phyloP scores from a whole-genome alignment of 2,329 filamentous ascomycete genomes.

The Verticillium longisporum region DNA sequence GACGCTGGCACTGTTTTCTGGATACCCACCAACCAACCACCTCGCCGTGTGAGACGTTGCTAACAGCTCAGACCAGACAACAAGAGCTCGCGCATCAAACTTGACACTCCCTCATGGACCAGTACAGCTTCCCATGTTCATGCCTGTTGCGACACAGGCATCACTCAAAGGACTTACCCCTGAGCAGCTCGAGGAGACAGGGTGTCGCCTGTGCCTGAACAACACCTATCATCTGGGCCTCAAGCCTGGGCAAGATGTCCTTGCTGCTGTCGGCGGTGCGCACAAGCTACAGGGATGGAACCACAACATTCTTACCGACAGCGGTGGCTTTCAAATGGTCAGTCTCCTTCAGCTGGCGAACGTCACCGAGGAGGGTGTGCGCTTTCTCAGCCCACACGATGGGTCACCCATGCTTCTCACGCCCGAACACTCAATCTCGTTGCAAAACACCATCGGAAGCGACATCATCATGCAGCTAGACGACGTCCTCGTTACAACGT shows the following conservation, averaged over 20 bases:
- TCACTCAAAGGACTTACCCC: constrained; percentile 93
- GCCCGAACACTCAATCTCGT: constrained; percentile 89
- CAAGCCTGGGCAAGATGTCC: constrained; percentile 85
- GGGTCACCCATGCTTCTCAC: constrained; percentile 94
- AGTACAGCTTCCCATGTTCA: constrained; percentile 88
- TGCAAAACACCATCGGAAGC: constrained; percentile 95
- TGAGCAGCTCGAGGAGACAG: constrained; percentile 81
- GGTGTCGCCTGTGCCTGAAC: constrained; percentile 88
- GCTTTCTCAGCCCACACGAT: constrained; percentile 94
- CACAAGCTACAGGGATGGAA: constrained; percentile 95
- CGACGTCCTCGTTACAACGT: constrained; percentile 95
- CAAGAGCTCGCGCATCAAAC: constrained; percentile 83
- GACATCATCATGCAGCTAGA: constrained; percentile 99
- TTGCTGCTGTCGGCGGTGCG: constrained; percentile 83
- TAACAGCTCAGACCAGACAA: constrained; percentile 55
- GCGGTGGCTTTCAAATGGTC: constrained; percentile 94
- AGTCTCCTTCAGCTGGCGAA: constrained; percentile 88
- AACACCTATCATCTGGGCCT: constrained; percentile 97
- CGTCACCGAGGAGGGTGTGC: constrained; percentile 91
- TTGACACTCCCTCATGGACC: constrained; percentile 86
- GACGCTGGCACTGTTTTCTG: neutral
- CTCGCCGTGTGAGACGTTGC: neutral
- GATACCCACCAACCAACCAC: neutral
- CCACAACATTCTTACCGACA: constrained; percentile 86
- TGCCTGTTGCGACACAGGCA: constrained; percentile 96